Evolutionary conservation across 2,329 filamentous ascomycete genomes (phyloP), one percentile per base, ranked within the genome.

Genomic region (Venturia asperata): DNA sequence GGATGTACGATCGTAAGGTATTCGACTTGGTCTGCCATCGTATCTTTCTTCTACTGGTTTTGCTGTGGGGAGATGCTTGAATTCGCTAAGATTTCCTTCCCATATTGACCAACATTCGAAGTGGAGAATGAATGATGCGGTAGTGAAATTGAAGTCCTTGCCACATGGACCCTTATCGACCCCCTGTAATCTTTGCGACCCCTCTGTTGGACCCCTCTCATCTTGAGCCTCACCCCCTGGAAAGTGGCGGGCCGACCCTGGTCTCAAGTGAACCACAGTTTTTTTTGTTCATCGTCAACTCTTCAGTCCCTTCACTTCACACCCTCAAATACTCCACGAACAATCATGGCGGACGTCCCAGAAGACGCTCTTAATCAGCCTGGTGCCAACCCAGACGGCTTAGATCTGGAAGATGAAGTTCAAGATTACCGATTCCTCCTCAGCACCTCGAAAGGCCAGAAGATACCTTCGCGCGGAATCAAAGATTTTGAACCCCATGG

Each of bases 401-500:
- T 88, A 90, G 72, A 87, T 74, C 81, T 87, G 64, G 88, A 88
- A 49, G 92, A 96, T 70, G 89, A 92, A 74, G 85, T 87, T 1
- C 91, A 92, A 72, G 93, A 97, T 77, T 97, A 93, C 75, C 87
- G 90, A 68, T 87, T 92, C 68, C 87, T 88, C 17, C 24, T 52
- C 37, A 56, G 34, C 43, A 39, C 70, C 52, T 70, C 70, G 61
- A 69, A 70, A 63, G 66, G 67, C n/a, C 70, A 55, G 82, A 85
- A 86, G 70, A 83, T 92, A 13, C 91, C 96, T 43, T 92, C 93
- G 69, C 91, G 92, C 68, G 94, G 94, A 67, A 92, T 96, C 75
- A 99, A 99, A 76, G 94, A 99, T 78, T 99, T 97, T 75, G 94
- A 97, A 77, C 87, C 90, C 37, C 92, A 97, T 77, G 90, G 90